These are phyloP conservation scores for Chondrostereum purpureum DNA, from an alignment of 1,284 basidiomycete species.

Conservation along the genomic window DNA sequence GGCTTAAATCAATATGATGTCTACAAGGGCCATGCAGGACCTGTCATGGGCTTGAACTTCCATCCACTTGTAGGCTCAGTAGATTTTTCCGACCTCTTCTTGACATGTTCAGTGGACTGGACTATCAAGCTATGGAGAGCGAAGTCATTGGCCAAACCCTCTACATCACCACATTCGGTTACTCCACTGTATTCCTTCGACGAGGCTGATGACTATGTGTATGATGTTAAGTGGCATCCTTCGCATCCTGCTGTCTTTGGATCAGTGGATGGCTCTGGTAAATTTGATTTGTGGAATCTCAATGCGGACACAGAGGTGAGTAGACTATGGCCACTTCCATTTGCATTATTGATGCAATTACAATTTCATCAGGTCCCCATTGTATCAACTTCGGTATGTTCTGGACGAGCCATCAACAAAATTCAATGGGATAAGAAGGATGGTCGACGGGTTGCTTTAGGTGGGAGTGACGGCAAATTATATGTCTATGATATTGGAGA, in stretches of 20 bases:
- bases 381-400: constrained; percentile 67
- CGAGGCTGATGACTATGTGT: constrained; percentile 97
- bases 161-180: constrained; percentile 51
- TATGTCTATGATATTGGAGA: constrained; percentile 96
- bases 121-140: constrained; percentile 92
- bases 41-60: constrained; percentile 91
- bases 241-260: constrained; percentile 92
- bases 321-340: constrained; percentile 1
- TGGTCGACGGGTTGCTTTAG: constrained; percentile 78
- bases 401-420: constrained; percentile 87
- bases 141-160: constrained; percentile 60
- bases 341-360: constrained; percentile 8
- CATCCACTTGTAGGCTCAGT: constrained; percentile 87
- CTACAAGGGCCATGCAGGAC: constrained; percentile 89
- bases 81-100: constrained; percentile 92
- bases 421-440: constrained; percentile 89
- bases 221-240: constrained; percentile 97
- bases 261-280: constrained; percentile 88
- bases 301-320: constrained; percentile 90
- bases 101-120: constrained; percentile 92
- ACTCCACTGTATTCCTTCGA: constrained; percentile 87
- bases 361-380: constrained; percentile 58
- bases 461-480: constrained; percentile 86
- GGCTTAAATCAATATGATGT: constrained; percentile 88
- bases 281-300: constrained; percentile 95